Percentiles rank a stretch among this genome's conserved stretches.
Conservation (phyloP, 768 basidiomycete species). For the Russula sp. region DNA sequence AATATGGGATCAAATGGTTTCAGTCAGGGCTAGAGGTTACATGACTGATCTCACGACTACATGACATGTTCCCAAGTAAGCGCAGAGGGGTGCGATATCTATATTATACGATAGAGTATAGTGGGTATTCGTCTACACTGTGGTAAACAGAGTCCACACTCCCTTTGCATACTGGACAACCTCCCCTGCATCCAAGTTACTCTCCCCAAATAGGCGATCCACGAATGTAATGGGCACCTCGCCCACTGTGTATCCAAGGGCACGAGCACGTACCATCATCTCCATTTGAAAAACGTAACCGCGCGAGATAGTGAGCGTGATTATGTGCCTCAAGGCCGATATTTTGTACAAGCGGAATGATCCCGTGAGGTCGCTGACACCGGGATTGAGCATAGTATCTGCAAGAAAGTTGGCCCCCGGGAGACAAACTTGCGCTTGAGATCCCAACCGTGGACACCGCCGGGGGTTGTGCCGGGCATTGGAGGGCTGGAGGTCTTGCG, state of each 20-base stretch:
- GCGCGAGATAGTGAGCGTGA: conserved; percentile 77
- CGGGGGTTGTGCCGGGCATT: conserved; percentile 59
- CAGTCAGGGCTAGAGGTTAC: background rate
- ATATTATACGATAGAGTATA: conserved; percentile 10
- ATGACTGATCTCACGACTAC: background rate
- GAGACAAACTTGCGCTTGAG: conserved; percentile 85
- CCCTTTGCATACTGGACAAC: conserved; percentile 84
- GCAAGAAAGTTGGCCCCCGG: conserved; percentile 90
- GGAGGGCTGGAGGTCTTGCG: conserved; percentile 57
- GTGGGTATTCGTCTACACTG: conserved; percentile 41
- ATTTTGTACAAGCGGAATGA: conserved; percentile 83
- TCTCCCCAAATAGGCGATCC: conserved; percentile 90
- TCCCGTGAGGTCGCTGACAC: conserved; percentile 88
- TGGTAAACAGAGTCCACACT: conserved; percentile 74
- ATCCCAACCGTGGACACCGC: conserved; percentile 93
- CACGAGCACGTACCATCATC: conserved; percentile 89
- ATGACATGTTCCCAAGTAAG: background rate
- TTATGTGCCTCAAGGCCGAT: conserved; percentile 75
- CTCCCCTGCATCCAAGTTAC: conserved; percentile 86
- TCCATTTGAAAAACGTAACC: conserved; percentile 99
- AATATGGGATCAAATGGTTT: background rate
- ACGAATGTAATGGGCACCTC: conserved; percentile 95
- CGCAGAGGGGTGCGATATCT: background rate
- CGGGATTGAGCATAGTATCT: conserved; percentile 77
- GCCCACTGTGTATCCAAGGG: conserved; percentile 80